Base-by-base conservation (phyloP, 2,329 filamentous ascomycete species). In the Calonectria ilicicola region DNA sequence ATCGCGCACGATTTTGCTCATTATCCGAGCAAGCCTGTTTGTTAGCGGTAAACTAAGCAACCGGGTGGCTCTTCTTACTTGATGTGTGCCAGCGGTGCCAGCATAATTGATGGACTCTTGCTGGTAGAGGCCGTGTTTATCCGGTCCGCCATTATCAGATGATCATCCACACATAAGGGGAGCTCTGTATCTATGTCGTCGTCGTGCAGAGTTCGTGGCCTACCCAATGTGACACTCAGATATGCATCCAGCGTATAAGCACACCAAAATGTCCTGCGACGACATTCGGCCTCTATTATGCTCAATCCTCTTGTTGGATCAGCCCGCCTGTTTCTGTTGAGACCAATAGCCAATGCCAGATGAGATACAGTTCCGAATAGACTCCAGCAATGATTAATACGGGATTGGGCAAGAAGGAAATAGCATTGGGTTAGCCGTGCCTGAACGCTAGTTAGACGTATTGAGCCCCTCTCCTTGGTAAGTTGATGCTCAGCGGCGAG, bases 381-480 rank as follows among this genome's bases (percentile, higher is more conserved):
- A 51, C 81, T 86, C 86, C 86, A 88, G 69, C 84, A 86, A 47
- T 87, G 85, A 65, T 88, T 88, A 74, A 88, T 82, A 2, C 86
- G 84, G 3, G 86, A 87, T 8, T 83, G 84, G 0, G 85, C 80
- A 1, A 88, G 81, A 1, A 88, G 80, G 65, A 86, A 88, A 35
- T 84, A 85, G 40, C 85, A 86, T 74, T 87, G 86, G 0, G 80
- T 75, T 0, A 88, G 74, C 0, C 85, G 81, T 4, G 85, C 85
- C 72, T 87, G 85, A 0, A 86, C 82, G 32, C 84, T 85, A 5
- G 82, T 81, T 5, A 86, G 76, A 3, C 83, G 79, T 12, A 85
- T 81, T 3, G 80, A 80, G 1, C 85, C 85, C 10, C 80, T 82
- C 56, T 87, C 85, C 44, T 81, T 80, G 35, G 83, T 76, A 7